Percentiles rank a stretch among this genome's conserved stretches.
phyloP scores from a whole-genome alignment of 2,329 filamentous ascomycete species.

The Fusarium nelsonii region DNA sequence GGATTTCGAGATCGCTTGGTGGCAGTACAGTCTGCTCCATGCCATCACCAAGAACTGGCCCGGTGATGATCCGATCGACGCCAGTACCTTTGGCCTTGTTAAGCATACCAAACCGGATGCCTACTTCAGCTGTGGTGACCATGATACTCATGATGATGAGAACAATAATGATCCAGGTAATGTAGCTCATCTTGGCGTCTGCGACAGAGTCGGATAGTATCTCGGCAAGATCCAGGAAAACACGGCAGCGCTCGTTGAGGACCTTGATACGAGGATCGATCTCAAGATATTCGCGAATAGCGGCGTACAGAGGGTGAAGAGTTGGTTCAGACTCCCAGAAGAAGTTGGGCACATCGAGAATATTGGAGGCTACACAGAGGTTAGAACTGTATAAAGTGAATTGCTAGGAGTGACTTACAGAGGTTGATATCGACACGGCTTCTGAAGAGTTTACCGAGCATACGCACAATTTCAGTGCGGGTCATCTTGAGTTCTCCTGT shows the following conservation, averaged over 20 bases:
- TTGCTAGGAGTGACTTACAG: slow-evolving; percentile 70
- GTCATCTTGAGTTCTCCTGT: slow-evolving; percentile 94
- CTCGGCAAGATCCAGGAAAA: slow-evolving; percentile 96
- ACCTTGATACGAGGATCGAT: slow-evolving; percentile 97
- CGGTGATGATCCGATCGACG: slow-evolving; percentile 19
- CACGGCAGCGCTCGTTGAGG: slow-evolving; percentile 94
- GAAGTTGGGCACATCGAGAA: slow-evolving; percentile 95
- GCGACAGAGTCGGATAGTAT: slow-evolving; percentile 93
- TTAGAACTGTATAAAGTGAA: slow-evolving; percentile 22
- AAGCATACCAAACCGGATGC: slow-evolving; percentile 84
- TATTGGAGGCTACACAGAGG: slow-evolving; percentile 79
- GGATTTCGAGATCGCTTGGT: slow-evolving; percentile 51
- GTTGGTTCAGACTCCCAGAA: slow-evolving; percentile 99
- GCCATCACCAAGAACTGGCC: slow-evolving; percentile 36
- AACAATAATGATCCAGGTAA: slow-evolving; percentile 98
- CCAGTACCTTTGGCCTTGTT: slow-evolving; percentile 42
- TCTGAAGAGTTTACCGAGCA: slow-evolving; percentile 91
- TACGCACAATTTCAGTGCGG: slow-evolving; percentile 89
- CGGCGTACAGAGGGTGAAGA: slow-evolving; percentile 91
- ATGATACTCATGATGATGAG: slow-evolving; percentile 91
- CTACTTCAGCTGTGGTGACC: slow-evolving; percentile 90
- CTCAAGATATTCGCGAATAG: slow-evolving; percentile 96
- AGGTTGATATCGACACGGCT: slow-evolving; percentile 97
- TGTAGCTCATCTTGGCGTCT: slow-evolving; percentile 93
- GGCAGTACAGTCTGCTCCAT: slow-evolving; percentile 34